phyloP scores from a whole-genome alignment of 108 stramenopile genomes.

The Bacterosira constricta region DNA sequence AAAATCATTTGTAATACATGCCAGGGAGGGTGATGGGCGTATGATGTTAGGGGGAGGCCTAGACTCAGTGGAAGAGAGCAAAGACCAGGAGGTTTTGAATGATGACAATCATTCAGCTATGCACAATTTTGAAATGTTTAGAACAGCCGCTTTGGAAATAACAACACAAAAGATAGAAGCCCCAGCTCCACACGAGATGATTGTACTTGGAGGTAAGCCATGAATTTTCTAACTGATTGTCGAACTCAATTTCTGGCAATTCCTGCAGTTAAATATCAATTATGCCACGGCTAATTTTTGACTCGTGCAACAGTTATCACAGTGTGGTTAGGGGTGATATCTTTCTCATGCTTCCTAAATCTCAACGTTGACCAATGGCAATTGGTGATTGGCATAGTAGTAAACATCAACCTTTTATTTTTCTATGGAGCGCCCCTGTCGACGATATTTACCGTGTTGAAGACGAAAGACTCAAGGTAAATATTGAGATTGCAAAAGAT shows the following conservation, averaged over 20 bases:
- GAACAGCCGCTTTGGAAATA: constrained; percentile 59
- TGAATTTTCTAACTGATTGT: too few relatives aligned
- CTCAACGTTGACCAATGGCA: constrained; percentile 27
- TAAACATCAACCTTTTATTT: constrained; percentile 77
- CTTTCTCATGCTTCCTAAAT: constrained; percentile 43
- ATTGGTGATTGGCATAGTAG: constrained; percentile 61
- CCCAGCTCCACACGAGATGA: constrained; percentile 66
- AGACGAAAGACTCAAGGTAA: constrained; percentile 31
- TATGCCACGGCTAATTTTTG: background rate
- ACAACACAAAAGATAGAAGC: constrained; percentile 61
- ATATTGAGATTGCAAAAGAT: background rate
- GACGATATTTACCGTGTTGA: constrained; percentile 64
- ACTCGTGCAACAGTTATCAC: constrained; percentile 27
- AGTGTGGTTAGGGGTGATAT: constrained; percentile 56
- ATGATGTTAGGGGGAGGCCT: background rate
- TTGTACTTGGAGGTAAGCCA: constrained; percentile 45
- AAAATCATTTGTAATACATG: constrained; percentile 15
- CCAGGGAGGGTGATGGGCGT: background rate
- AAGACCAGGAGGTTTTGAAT: background rate
- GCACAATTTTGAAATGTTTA: constrained; percentile 40
- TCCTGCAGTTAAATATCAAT: too few relatives aligned
- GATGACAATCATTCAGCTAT: background rate
- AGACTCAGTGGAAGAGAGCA: constrained; percentile 1
- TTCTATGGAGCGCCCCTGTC: constrained; percentile 87
- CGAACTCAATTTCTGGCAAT: too few relatives aligned